Evolutionary conservation across 352 stramenopile species (phyloP), one percentile per base, ranked within the genome.

Genomic region (Pythium aquatile): DNA sequence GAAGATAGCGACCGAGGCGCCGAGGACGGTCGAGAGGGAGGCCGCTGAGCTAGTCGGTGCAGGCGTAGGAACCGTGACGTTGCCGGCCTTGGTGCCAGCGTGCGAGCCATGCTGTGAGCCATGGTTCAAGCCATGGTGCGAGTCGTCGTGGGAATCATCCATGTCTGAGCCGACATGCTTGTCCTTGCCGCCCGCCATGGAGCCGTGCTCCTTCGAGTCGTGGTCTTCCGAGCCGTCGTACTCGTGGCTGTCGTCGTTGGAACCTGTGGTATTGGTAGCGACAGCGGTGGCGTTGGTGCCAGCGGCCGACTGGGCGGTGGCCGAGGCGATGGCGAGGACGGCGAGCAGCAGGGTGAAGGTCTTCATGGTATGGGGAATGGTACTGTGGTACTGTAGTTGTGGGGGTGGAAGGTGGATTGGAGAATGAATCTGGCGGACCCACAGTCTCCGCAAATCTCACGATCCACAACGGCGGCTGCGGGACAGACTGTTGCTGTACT

Each of bases 281-380:
- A 57, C 46, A 17, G 58, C 39, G 2, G 61, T 46, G n/a, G 52
- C 35, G 16, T 47, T 32, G 20, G 52, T 16, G 29, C 26, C 24
- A 14, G 48, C 29, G 7, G 48, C 29, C 8, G 59, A 55, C 46
- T 68, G 61, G 13, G 61, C 61, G 14, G 61, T 40, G 32, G 51
- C 58, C 14, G 48, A 37, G 48, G 63, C 68, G 42, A 74, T 24
- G 1, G 68, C 55, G 28, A 57, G 33, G 9, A 56, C 47, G 6
- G 48, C 60, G 29, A 72, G 55, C 10, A 65, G 28, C 35, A 73
- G 39, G 13, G 39, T 63, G 48, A 67, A 70, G 37, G 32, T 56
- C 55, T 70, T 75, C 69, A 75, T 75, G 42, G 4, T 57, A 1
- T 10, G 17, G 6, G 51, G n/a, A 29, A 3, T 24, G 20, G 20